phyloP scores from a whole-genome alignment of 2,329 filamentous ascomycete genomes.

The Leptodontidium sp. region DNA sequence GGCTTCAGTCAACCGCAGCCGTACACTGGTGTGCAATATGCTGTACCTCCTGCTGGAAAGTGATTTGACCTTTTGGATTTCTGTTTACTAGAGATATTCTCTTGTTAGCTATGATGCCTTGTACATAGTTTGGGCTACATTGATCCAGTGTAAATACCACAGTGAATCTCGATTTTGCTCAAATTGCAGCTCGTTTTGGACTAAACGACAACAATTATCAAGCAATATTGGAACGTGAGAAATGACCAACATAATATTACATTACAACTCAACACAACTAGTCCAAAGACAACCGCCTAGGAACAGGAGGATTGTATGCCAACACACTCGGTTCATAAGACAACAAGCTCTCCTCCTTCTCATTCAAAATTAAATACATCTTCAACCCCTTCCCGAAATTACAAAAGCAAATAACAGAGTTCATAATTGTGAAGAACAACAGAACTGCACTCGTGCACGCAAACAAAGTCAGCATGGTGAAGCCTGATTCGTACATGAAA shows the following conservation, averaged over 20 bases:
- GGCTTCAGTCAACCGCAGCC: conserved; percentile 2
- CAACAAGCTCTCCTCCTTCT: conserved; percentile 4
- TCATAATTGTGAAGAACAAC: not conserved
- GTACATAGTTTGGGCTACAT: not conserved
- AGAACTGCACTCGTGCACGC: not conserved
- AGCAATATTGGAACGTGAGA: too few relatives aligned
- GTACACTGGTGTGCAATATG: conserved; percentile 3
- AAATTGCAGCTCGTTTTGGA: too few relatives aligned
- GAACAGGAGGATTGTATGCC: conserved; percentile 8
- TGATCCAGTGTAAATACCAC: not conserved
- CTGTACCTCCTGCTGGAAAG: conserved; percentile 1
- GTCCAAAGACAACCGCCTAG: conserved; percentile 7
- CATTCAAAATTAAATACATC: conserved; percentile 1
- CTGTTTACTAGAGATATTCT: not conserved
- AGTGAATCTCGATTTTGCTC: too few relatives aligned
- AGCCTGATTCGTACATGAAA: conserved; percentile 2
- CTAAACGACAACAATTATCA: too few relatives aligned
- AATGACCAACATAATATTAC: not conserved
- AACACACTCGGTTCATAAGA: conserved; percentile 10
- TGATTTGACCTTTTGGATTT: not conserved
- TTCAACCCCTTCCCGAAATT: conserved; percentile 18
- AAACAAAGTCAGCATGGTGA: conserved; percentile 4
- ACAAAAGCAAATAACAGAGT: conserved; percentile 7
- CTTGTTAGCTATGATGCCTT: not conserved
- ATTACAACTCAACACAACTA: conserved; percentile 3